phyloP scores from a whole-genome alignment of 179 eudicot species.

The Dionaea muscipula region DNA sequence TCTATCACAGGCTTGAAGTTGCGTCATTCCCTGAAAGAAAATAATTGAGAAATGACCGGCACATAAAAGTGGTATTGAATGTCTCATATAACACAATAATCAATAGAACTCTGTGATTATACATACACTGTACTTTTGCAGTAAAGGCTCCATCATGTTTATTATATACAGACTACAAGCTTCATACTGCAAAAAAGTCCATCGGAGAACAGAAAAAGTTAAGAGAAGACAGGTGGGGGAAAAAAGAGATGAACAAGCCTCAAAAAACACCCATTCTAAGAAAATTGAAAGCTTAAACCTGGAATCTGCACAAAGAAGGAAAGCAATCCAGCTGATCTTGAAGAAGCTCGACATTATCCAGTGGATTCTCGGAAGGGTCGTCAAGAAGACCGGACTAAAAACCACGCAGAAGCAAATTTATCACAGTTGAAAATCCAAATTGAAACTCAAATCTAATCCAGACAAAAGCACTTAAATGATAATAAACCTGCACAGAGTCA shows the following conservation, averaged over 20 bases:
- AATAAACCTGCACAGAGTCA: constrained; percentile 76
- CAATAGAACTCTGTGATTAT: constrained; percentile 10
- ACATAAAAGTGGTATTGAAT: not conserved
- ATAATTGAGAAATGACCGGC: constrained; percentile 1
- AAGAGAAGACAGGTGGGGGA: too few species aligned
- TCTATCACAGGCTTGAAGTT: constrained; percentile 35
- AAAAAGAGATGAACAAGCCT: too few species aligned
- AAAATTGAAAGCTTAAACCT: constrained; percentile 45
- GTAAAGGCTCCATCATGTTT: constrained; percentile 54
- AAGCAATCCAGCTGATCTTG: constrained; percentile 93
- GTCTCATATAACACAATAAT: constrained; percentile 3
- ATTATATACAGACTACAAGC: constrained; percentile 53
- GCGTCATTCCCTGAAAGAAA: constrained; percentile 50
- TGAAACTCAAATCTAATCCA: constrained; percentile 7
- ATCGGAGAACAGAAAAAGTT: too few species aligned
- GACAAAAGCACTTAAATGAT: not conserved
- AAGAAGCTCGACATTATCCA: constrained; percentile 87
- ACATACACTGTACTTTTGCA: constrained; percentile 57
- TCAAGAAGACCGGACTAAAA: constrained; percentile 58
- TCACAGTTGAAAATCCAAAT: not conserved
- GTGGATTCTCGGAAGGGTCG: constrained; percentile 84
- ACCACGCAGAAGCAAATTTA: constrained; percentile 6
- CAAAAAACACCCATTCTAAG: too few species aligned
- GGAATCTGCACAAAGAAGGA: constrained; percentile 81
- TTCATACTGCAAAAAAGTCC: constrained; percentile 59